Evolutionary conservation across 768 basidiomycete genomes (phyloP).

Genomic region (Chalciporus piperatus): DNA sequence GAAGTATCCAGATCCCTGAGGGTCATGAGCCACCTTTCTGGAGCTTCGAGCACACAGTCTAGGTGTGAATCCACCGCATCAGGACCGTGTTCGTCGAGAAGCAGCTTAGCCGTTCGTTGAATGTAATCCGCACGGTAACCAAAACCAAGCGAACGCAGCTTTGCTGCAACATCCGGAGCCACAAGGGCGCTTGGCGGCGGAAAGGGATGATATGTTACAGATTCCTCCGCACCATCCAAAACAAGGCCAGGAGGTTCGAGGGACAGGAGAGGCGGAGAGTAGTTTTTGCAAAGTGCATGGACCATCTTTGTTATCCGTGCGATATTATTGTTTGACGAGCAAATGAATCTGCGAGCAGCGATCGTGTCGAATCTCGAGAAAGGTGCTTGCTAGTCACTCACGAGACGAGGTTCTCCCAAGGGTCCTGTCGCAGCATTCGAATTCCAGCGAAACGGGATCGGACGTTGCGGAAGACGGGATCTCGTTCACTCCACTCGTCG

Average conservation of each 20-base stretch:
- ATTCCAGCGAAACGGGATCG: conserved; percentile 74
- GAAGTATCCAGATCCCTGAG: conserved; percentile 50
- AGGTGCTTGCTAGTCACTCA: conserved; percentile 40
- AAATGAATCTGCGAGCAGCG: conserved; percentile 73
- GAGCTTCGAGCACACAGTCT: conserved; percentile 35
- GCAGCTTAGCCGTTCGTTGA: conserved; percentile 75
- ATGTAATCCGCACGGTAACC: conserved; percentile 95
- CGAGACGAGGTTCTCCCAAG: conserved; percentile 95
- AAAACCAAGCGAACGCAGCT: conserved; percentile 82
- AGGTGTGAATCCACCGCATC: not conserved
- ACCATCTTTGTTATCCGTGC: conserved; percentile 93
- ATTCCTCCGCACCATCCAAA: conserved; percentile 33
- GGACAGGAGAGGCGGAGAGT: conserved; percentile 66
- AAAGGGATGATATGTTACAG: conserved; percentile 69
- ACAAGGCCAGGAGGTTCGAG: conserved; percentile 31
- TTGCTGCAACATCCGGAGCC: conserved; percentile 51
- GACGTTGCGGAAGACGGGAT: conserved; percentile 69
- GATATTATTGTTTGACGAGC: conserved; percentile 97
- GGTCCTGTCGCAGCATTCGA: conserved; percentile 85
- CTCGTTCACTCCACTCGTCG: conserved; percentile 66
- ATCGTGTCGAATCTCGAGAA: conserved; percentile 10
- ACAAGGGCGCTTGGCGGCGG: conserved; percentile 73
- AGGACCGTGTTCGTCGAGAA: conserved; percentile 53
- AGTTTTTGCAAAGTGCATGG: conserved; percentile 73
- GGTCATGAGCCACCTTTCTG: conserved; percentile 59